A percentile compares a stretch with the other conserved stretches of the same genome.
Evolutionary conservation across 2,329 filamentous ascomycete species (phyloP).

Genomic region (Diaporthe caulivora): DNA sequence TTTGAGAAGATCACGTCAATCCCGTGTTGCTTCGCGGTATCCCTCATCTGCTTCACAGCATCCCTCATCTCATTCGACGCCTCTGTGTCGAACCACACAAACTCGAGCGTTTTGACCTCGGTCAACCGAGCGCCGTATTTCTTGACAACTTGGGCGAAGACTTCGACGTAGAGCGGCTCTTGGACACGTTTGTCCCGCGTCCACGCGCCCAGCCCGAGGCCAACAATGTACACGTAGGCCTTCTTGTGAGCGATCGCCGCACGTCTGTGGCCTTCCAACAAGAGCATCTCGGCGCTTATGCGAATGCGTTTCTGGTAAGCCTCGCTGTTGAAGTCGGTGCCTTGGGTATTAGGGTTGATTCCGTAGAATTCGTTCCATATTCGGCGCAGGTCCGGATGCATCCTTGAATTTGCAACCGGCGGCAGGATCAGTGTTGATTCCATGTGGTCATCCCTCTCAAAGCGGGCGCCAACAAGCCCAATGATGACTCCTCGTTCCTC

Average conservation of each 20-base stretch:
- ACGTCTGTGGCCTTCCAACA: constrained; percentile 47
- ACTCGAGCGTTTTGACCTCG: constrained; percentile 10
- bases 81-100: constrained; percentile 4
- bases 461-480: constrained; percentile 50
- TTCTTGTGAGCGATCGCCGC: constrained; percentile 41
- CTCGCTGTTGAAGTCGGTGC: constrained; percentile 40
- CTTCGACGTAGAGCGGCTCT: constrained; percentile 6
- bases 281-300: constrained; percentile 45
- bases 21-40: not conserved
- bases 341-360: not conserved
- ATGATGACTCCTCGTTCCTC: constrained; percentile 48
- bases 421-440: constrained; percentile 41
- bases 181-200: constrained; percentile 34
- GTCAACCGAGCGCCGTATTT: not conserved
- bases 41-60: not conserved
- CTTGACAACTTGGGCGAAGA: constrained; percentile 4
- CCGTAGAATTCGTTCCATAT: constrained; percentile 14
- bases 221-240: constrained; percentile 49
- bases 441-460: constrained; percentile 48
- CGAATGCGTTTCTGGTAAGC: constrained; percentile 47
- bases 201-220: constrained; percentile 50
- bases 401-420: constrained; percentile 6
- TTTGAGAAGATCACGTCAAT: constrained; percentile 18
- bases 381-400: constrained; percentile 37
- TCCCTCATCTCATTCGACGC: not conserved